Percentiles rank a stretch among this genome's conserved stretches.
phyloP scores from a whole-genome alignment of 176 grass and related monocot genomes.

The Aegilops sharonensis region DNA sequence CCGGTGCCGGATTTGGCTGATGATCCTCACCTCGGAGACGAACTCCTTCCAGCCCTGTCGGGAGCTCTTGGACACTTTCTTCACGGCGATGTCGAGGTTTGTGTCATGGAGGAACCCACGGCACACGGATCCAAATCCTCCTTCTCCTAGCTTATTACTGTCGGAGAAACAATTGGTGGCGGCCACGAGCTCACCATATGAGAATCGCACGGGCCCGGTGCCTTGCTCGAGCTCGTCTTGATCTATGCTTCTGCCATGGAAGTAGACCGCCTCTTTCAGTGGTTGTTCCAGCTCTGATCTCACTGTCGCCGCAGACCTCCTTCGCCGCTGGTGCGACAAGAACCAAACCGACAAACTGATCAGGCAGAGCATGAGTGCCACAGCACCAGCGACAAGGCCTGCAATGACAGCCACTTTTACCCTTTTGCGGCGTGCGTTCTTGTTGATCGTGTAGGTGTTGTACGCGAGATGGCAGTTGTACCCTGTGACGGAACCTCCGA shows the following conservation, averaged over 20 bases:
- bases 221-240: background rate
- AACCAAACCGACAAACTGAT: background rate
- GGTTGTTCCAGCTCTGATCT: background rate
- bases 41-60: conserved; percentile 54
- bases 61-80: background rate
- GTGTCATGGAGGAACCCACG: background rate
- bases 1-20: conserved; percentile 44
- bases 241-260: background rate
- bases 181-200: background rate
- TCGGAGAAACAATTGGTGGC: background rate
- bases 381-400: background rate
- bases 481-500: background rate
- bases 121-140: conserved; percentile 17
- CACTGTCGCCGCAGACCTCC: background rate
- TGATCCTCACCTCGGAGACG: conserved; percentile 51
- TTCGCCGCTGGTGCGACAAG: background rate
- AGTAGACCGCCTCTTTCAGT: background rate
- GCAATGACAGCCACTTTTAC: background rate
- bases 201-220: background rate
- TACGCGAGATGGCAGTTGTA: background rate
- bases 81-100: background rate
- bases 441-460: background rate
- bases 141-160: background rate
- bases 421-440: background rate
- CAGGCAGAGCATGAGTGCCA: background rate